phyloP scores from a whole-genome alignment of 2,329 filamentous ascomycete genomes.

The Dothistroma septosporum region DNA sequence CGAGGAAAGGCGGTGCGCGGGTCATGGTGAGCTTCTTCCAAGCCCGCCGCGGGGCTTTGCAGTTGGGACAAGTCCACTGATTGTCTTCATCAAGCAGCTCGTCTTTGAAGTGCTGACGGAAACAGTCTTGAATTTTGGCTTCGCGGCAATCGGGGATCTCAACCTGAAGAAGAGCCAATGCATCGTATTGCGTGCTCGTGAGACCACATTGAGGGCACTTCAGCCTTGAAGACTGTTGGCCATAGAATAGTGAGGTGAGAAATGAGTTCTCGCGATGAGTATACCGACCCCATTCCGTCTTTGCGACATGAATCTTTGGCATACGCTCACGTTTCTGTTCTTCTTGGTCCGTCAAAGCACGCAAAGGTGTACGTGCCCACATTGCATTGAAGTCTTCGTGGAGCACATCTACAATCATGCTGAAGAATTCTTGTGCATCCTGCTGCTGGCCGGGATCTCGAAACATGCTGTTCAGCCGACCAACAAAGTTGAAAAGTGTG shows the following conservation, averaged over 20 bases:
- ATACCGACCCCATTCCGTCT: constrained; percentile 71
- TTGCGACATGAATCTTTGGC: constrained; percentile 61
- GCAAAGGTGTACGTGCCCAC: constrained; percentile 56
- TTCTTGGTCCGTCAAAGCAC: constrained; percentile 55
- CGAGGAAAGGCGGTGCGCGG: constrained; percentile 72
- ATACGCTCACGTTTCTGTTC: constrained; percentile 59
- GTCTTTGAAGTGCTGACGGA: constrained; percentile 64
- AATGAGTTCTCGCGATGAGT: constrained; percentile 71
- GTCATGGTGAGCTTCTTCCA: constrained; percentile 70
- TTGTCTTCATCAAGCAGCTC: constrained; percentile 66
- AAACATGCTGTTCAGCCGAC: constrained; percentile 61
- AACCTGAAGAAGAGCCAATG: constrained; percentile 67
- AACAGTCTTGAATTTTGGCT: constrained; percentile 62
- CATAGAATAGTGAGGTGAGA: constrained; percentile 74
- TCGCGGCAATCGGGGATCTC: constrained; percentile 62
- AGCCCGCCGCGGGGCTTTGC: constrained; percentile 63
- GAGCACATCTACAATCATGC: constrained; percentile 74
- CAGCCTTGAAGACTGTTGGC: constrained; percentile 60
- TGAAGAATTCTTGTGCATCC: constrained; percentile 85
- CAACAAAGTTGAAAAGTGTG: constrained; percentile 57
- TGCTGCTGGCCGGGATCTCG: constrained; percentile 61
- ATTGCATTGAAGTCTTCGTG: constrained; percentile 79
- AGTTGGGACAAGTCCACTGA: constrained; percentile 69
- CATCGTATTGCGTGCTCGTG: constrained; percentile 64
- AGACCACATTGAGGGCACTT: constrained; percentile 58